Conservation (phyloP, 2,329 filamentous ascomycete species). For the Metarhizium brunneum region DNA sequence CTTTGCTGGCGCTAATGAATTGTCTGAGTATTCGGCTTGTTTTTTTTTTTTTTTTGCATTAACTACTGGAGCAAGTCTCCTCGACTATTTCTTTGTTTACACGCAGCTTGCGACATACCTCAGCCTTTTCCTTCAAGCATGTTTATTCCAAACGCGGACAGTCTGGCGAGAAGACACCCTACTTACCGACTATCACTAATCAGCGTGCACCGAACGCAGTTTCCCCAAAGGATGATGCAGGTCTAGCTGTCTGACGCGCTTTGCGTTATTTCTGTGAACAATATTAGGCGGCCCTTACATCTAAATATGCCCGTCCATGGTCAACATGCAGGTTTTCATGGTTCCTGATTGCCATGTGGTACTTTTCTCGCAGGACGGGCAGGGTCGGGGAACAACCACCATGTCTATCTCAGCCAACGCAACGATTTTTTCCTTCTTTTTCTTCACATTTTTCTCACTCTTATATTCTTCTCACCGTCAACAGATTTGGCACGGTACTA, state of each 20-base stretch:
- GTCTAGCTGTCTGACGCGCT: constrained; percentile 3
- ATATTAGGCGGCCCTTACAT: neutral
- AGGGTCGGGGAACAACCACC: neutral
- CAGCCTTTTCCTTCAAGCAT: neutral
- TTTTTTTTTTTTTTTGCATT: neutral
- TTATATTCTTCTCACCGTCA: neutral
- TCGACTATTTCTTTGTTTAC: neutral
- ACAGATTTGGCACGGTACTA: neutral
- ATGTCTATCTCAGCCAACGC: neutral
- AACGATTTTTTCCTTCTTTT: neutral
- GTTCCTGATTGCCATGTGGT: neutral
- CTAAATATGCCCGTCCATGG: too few relatives aligned
- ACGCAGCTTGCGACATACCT: constrained; percentile 1
- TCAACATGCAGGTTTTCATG: neutral
- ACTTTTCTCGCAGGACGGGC: neutral
- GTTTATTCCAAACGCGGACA: neutral
- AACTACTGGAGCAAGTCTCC: neutral
- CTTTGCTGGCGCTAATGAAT: neutral
- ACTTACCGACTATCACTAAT: neutral
- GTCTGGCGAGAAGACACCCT: neutral
- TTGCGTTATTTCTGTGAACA: constrained; percentile 3
- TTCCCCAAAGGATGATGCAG: neutral
- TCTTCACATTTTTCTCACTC: neutral
- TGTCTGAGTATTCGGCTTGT: neutral
- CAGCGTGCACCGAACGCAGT: neutral